A percentile compares a stretch with the other conserved stretches of the same genome.
Conservation (phyloP, 2,329 filamentous ascomycete genomes). For the Sclerotinia sclerotiorum region DNA sequence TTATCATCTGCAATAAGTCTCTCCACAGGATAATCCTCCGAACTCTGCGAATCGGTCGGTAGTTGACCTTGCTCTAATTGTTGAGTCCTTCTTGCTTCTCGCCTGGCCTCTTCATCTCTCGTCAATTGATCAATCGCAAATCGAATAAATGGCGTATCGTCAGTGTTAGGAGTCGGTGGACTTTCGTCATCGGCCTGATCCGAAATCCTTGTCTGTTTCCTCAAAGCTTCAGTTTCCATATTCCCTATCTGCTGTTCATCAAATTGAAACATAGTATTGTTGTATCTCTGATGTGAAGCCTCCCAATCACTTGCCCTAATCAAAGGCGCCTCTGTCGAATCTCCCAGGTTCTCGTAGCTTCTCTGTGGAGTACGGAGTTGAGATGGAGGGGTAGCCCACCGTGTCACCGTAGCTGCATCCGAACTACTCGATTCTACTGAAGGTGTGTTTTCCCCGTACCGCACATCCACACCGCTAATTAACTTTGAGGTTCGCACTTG, state of each 20-base stretch:
- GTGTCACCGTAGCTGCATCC: constrained; percentile 35
- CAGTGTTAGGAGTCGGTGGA: constrained; percentile 56
- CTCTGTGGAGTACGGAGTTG: constrained; percentile 2
- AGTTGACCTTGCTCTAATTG: constrained; percentile 43
- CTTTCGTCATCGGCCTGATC: constrained; percentile 26
- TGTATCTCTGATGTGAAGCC: constrained; percentile 11
- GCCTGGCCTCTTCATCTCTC: constrained; percentile 63
- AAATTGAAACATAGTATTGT: constrained; percentile 31
- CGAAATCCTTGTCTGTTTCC: constrained; percentile 29
- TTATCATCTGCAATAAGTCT: constrained; percentile 50
- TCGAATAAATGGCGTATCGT: constrained; percentile 84
- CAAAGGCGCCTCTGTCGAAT: constrained; percentile 24
- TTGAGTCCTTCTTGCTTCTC: constrained; percentile 35
- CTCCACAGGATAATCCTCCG: constrained; percentile 50
- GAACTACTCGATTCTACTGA: constrained; percentile 33
- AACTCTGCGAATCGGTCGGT: constrained; percentile 47
- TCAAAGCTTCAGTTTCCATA: constrained; percentile 31
- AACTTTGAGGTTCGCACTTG: constrained; percentile 29
- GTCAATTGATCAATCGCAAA: constrained; percentile 89
- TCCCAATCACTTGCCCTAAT: not conserved
- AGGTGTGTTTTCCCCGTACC: constrained; percentile 29
- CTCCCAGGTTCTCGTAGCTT: constrained; percentile 12
- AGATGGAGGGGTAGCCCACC: constrained; percentile 35
- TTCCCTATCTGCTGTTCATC: constrained; percentile 37
- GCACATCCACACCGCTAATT: constrained; percentile 30